Conservation (phyloP, 139 green algal genomes). For the Auxenochlorella pyrenoidosa region DNA sequence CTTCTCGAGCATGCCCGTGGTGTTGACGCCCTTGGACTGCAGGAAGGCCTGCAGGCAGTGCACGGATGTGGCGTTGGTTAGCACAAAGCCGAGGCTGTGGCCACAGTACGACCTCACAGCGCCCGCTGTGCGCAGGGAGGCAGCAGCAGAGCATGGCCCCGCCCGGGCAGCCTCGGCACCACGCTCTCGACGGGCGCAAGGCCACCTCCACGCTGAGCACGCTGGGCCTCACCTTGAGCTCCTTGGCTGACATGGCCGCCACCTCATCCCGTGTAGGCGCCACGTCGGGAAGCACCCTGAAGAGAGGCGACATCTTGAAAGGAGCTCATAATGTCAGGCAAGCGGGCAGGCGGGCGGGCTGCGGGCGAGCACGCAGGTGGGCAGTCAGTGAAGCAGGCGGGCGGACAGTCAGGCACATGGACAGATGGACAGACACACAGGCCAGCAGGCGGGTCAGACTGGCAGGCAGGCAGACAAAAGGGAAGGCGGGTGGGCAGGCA, state of each 20-base stretch:
- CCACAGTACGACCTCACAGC: too few relatives aligned
- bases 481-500: not conserved
- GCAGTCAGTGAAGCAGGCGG: too few relatives aligned
- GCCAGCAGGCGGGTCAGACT: not conserved
- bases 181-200: too few relatives aligned
- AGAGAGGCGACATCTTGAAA: not conserved
- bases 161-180: too few relatives aligned
- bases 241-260: constrained; percentile 11
- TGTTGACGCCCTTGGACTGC: constrained; percentile 11
- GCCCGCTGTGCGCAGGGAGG: too few relatives aligned
- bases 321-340: not conserved
- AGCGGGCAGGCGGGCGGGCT: not conserved
- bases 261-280: constrained; percentile 18
- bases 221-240: constrained; percentile 12
- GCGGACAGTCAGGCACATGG: too few relatives aligned
- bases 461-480: not conserved
- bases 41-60: constrained; percentile 14
- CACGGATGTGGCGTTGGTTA: too few relatives aligned
- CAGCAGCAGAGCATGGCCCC: too few relatives aligned
- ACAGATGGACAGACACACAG: too few relatives aligned
- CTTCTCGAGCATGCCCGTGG: constrained; percentile 38
- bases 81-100: too few relatives aligned
- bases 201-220: too few relatives aligned
- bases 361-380: too few relatives aligned
- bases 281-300: constrained; percentile 25